Evolutionary conservation across 73 alveolate genomes (phyloP).

Genomic region (Loxodes magnus): DNA sequence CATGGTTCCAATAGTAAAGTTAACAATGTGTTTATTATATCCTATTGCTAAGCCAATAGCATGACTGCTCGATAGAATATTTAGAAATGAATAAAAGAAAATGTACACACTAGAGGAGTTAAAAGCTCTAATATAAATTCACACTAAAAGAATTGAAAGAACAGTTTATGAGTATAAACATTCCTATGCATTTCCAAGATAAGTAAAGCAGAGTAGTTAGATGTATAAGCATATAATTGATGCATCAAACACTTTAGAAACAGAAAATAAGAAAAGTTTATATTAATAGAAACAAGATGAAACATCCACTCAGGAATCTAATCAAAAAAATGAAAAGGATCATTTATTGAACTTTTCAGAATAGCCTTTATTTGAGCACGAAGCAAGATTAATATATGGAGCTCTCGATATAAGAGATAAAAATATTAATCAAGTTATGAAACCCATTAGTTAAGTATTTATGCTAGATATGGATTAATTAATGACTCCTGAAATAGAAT

Average conservation of each 20-base stretch:
- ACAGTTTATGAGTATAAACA: background rate
- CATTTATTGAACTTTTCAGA: too few species aligned
- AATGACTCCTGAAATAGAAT: constrained; percentile 12
- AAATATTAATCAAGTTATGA: constrained; percentile 24
- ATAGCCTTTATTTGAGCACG: too few species aligned
- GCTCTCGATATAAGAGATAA: constrained; percentile 31
- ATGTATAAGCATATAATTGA: too few species aligned
- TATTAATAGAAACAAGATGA: too few species aligned
- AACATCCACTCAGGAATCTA: too few species aligned
- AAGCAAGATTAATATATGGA: constrained; percentile 26
- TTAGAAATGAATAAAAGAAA: constrained; percentile 20
- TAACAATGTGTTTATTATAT: constrained; percentile 25
- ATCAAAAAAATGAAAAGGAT: too few species aligned
- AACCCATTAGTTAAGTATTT: constrained; percentile 30
- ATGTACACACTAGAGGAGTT: constrained; percentile 1
- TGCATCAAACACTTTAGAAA: too few species aligned
- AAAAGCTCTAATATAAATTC: constrained; percentile 5
- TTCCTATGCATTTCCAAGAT: background rate
- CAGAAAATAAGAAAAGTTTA: too few species aligned
- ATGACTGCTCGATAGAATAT: constrained; percentile 31
- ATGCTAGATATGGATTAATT: constrained; percentile 19
- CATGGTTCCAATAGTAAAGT: constrained; percentile 61
- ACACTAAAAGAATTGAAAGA: constrained; percentile 1
- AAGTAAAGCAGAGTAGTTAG: too few species aligned
- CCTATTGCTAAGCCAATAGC: constrained; percentile 49